These are phyloP conservation scores for Stereum hirsutum DNA, from an alignment of 1,284 basidiomycete species.

Conservation along the genomic window DNA sequence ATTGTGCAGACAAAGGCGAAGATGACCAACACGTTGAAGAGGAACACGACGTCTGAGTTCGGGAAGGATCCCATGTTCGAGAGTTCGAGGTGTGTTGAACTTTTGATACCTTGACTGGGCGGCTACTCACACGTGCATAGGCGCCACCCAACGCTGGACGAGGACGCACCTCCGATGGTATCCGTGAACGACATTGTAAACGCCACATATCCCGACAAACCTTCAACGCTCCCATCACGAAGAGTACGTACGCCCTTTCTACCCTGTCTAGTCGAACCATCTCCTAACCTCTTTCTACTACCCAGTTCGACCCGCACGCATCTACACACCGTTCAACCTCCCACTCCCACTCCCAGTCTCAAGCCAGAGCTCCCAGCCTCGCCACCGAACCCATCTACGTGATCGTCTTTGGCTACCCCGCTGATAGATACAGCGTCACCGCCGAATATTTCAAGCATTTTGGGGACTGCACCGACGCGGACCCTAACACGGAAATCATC, in stretches of 20 bases:
- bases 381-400: constrained; percentile 38
- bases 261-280: constrained; percentile 2
- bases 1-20: constrained; percentile 70
- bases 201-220: constrained; percentile 34
- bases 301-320: constrained; percentile 25
- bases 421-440: constrained; percentile 59
- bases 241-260: constrained; percentile 24
- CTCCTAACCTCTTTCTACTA: constrained; percentile 21
- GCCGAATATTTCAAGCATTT: constrained; percentile 66
- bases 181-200: constrained; percentile 67
- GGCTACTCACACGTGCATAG: constrained; percentile 16
- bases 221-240: constrained; percentile 31
- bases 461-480: constrained; percentile 55
- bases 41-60: constrained; percentile 54
- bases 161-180: constrained; percentile 63
- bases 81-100: constrained; percentile 38
- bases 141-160: constrained; percentile 55
- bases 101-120: not conserved
- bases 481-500: constrained; percentile 48
- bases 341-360: constrained; percentile 21
- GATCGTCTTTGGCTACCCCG: constrained; percentile 69
- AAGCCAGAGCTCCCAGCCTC: constrained; percentile 15
- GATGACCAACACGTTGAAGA: constrained; percentile 56
- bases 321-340: constrained; percentile 6
- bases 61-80: constrained; percentile 78